Percentiles rank a stretch among this genome's conserved stretches.
These are phyloP conservation scores for Fusarium dlaminii DNA, from an alignment of 2,329 filamentous ascomycete species.

Conservation along the genomic window DNA sequence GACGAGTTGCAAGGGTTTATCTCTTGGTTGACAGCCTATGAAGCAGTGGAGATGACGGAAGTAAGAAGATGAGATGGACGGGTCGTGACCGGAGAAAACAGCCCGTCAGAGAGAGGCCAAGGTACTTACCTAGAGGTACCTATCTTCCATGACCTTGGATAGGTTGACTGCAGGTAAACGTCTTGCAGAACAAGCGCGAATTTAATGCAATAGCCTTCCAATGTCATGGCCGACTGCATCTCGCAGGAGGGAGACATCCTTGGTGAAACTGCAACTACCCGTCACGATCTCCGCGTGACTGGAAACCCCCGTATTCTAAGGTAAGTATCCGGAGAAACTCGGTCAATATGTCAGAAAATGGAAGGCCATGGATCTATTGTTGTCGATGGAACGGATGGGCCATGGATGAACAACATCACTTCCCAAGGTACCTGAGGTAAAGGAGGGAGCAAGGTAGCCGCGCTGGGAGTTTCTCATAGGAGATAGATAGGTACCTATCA, in stretches of 20 bases:
- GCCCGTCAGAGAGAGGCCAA: background rate
- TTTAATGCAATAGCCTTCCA: background rate
- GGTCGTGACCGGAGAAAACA: background rate
- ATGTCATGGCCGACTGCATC: slow-evolving; percentile 22
- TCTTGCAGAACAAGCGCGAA: background rate
- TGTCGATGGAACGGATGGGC: background rate
- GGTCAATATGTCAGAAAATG: background rate
- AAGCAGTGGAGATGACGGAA: background rate
- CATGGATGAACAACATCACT: background rate
- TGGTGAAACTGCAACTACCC: slow-evolving; percentile 28
- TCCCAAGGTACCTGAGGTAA: background rate
- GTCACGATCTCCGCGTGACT: slow-evolving; percentile 12
- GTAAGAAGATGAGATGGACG: background rate
- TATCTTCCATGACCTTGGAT: background rate
- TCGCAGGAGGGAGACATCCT: slow-evolving; percentile 15
- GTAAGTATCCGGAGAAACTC: background rate
- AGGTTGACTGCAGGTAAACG: background rate
- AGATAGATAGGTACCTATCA: background rate
- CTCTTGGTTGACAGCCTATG: background rate
- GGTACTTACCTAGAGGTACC: background rate
- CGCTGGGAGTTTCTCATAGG: no score
- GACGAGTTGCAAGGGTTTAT: background rate
- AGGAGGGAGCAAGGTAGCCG: background rate
- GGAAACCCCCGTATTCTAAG: background rate
- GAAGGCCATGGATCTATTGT: background rate